Percentiles rank a stretch among this genome's conserved stretches.
Conservation (phyloP, 1,139 yeast genomes). For the Taphrina betulina region DNA sequence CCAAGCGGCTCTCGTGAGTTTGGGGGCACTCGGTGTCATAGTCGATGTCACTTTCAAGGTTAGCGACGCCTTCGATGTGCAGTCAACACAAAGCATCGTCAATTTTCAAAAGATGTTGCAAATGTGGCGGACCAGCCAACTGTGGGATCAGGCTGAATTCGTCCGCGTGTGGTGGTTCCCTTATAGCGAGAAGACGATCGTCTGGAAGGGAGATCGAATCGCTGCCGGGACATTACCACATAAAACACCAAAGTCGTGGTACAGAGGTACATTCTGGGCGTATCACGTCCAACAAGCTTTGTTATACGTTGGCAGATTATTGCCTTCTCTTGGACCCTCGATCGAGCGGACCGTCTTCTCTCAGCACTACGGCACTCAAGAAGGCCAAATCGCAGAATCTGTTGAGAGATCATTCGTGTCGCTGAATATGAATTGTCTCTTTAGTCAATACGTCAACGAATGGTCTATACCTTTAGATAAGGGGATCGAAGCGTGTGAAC, state of each 20-base stretch:
- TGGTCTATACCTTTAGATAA: constrained; percentile 87
- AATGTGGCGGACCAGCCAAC: constrained; percentile 55
- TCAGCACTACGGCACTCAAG: constrained; percentile 68
- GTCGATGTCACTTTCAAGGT: constrained; percentile 83
- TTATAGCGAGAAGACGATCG: constrained; percentile 74
- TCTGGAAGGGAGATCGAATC: constrained; percentile 81
- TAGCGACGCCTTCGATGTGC: constrained; percentile 78
- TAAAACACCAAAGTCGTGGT: constrained; percentile 70
- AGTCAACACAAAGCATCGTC: constrained; percentile 78
- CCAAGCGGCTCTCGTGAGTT: constrained; percentile 77
- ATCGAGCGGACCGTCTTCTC: constrained; percentile 81
- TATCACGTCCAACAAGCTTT: constrained; percentile 49
- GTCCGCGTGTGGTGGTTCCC: constrained; percentile 98
- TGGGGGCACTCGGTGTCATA: constrained; percentile 90
- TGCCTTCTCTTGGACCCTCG: constrained; percentile 74
- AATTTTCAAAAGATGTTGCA: constrained; percentile 67
- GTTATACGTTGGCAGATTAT: constrained; percentile 70
- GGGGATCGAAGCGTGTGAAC: constrained; percentile 55
- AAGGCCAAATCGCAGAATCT: constrained; percentile 60
- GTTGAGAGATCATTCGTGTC: constrained; percentile 79
- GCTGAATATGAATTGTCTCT: constrained; percentile 91
- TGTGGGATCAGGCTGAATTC: constrained; percentile 90
- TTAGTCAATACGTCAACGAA: constrained; percentile 91
- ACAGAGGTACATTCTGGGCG: constrained; percentile 74
- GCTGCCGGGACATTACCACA: constrained; percentile 68